Base-by-base conservation (phyloP, 2,329 filamentous ascomycete genomes). In the Arthrobotrys musiformis region DNA sequence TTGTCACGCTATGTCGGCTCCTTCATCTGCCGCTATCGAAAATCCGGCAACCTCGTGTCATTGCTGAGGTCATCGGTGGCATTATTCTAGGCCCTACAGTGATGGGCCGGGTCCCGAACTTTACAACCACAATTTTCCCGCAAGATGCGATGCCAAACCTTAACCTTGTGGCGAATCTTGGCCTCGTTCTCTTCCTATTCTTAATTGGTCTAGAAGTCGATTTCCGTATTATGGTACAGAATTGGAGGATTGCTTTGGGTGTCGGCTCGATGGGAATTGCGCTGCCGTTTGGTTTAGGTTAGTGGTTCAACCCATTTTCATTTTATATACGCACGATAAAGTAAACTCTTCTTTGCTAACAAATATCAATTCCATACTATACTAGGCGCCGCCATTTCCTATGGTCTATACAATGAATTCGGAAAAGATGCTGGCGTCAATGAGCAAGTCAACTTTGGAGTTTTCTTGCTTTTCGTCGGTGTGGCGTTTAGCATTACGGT, bases 401-500 rank as follows among this genome's bases (percentile, higher is more conserved):
- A 90, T 83, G 93, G 93, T 0, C 83, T 97, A 7, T 96, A 93
- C 81, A 84, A 93, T 75, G 83, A 93, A 72, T 97, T 96, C 81
- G 85, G 86, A 4, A 80, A 85, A 74, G 89, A 90, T 62, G 11
- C n/a, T 13, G 74, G 78, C 6, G 56, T 72, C 17, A 40, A 81
- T 5, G 85, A 87, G 26, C 83, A 83, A 42, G 80, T 84, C 17
- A 81, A 83, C 24, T 89, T 89, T 75, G 86, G 85, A 60, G 84
- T 86, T 8, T 89, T 81, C 63, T 64, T 81, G 83, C 86, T 93
- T 19, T 98, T 98, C 82, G 92, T 97, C 79, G 94, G 94, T 83
- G 94, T 96, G 64, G 94, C 94, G 0, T 90, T 97, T 83, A 92
- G 93, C 22, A 98, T 97, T 80, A 97, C 94, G 0, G 93, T 88